phyloP scores from a whole-genome alignment of 176 grass and related monocot species.

The Guadua angustifolia region DNA sequence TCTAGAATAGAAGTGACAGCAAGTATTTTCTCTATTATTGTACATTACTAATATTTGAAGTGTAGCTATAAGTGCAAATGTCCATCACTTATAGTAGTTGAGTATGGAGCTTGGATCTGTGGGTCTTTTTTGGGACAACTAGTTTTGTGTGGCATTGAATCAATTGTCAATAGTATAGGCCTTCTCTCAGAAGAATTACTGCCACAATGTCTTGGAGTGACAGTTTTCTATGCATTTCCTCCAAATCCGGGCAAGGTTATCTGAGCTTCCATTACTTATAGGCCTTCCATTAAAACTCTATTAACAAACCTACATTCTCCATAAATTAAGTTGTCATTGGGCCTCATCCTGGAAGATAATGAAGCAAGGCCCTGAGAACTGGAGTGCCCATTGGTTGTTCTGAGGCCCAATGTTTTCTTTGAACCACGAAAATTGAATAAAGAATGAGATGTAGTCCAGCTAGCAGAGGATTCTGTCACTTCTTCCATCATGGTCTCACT shows the following conservation, averaged over 20 bases:
- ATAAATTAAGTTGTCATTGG: constrained; percentile 47
- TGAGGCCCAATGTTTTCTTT: constrained; percentile 47
- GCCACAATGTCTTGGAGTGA: constrained; percentile 78
- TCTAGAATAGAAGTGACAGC: too few species aligned
- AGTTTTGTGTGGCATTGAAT: too few species aligned
- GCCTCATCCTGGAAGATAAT: constrained; percentile 49
- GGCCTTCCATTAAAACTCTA: constrained; percentile 49
- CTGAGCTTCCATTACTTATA: constrained; percentile 47
- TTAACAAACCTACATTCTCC: constrained; percentile 60
- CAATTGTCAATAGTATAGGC: too few species aligned
- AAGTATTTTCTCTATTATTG: too few species aligned
- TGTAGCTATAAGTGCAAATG: too few species aligned
- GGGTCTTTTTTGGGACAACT: too few species aligned
- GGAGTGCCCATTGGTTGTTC: constrained; percentile 52
- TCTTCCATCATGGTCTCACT: constrained; percentile 56
- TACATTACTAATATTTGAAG: too few species aligned
- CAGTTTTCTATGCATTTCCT: constrained; percentile 79
- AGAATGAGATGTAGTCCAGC: constrained; percentile 57
- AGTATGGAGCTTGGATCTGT: too few species aligned
- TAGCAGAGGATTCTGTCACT: constrained; percentile 55
- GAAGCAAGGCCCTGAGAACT: constrained; percentile 54
- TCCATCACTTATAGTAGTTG: too few species aligned
- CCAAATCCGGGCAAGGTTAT: constrained; percentile 79
- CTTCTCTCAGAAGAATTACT: too few species aligned
- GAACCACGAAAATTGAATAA: constrained; percentile 48